These are phyloP conservation scores for Microcyclospora tardicrescens DNA, from an alignment of 2,329 filamentous ascomycete species.

Conservation along the genomic window DNA sequence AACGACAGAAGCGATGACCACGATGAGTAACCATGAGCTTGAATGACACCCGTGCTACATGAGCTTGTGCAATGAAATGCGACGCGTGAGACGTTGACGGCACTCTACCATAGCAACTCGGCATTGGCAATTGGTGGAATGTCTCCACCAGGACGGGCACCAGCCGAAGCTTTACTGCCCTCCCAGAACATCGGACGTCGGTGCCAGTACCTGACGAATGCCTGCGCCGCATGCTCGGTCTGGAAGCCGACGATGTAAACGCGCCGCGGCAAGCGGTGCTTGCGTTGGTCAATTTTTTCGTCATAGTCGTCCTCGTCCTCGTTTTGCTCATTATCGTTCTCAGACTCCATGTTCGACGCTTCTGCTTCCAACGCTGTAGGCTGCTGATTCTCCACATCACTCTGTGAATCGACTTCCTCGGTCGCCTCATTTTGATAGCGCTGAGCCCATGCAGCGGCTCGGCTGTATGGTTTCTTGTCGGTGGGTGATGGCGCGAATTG, in stretches of 20 bases:
- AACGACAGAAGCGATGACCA: too few relatives aligned
- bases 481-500: not conserved
- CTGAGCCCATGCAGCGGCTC: slow-evolving; percentile 1
- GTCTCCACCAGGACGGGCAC: not conserved
- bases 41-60: too few relatives aligned
- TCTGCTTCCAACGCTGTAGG: slow-evolving; percentile 3
- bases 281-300: slow-evolving; percentile 22
- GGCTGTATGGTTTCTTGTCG: not conserved
- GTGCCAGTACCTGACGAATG: slow-evolving; percentile 43
- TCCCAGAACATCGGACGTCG: slow-evolving; percentile 27
- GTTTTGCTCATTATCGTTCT: slow-evolving; percentile 13
- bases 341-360: not conserved
- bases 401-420: not conserved
- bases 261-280: slow-evolving; percentile 13
- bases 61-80: too few relatives aligned
- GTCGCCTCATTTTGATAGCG: not conserved
- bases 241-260: slow-evolving; percentile 41
- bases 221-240: slow-evolving; percentile 40
- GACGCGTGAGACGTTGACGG: too few relatives aligned
- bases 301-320: slow-evolving; percentile 16
- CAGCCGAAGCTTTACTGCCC: not conserved
- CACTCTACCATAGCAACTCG: slow-evolving; percentile 7
- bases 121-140: slow-evolving; percentile 6
- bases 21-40: too few relatives aligned
- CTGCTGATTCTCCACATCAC: slow-evolving; percentile 3